Base-by-base conservation (phyloP, 108 stramenopile genomes). In the Aureococcus anophagefferens region DNA sequence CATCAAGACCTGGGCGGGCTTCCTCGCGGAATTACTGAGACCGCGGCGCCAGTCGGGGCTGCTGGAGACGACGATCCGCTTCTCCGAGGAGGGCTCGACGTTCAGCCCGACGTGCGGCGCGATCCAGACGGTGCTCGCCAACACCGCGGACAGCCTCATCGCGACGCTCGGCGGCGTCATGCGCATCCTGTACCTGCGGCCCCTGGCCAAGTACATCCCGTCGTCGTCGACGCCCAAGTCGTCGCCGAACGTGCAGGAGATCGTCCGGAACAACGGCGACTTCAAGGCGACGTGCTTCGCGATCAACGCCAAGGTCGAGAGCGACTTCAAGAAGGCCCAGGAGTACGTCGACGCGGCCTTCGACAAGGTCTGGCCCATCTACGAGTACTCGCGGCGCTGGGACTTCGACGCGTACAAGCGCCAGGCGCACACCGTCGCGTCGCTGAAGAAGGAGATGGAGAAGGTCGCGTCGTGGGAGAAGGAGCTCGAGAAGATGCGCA, bases 401-500 rank as follows among this genome's bases (percentile, higher is more conserved):
- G 75, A 81, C 75, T 77, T 82, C 66, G 79, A 80, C 32, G 69
- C 59, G 33, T 84, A 72, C 76, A 76, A 74, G 63, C n/a, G 30
- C 63, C 70, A 78, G 62, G 67, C 79, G 59, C 78, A 81, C 73
- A 76, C 65, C 46, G 72, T 78, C 31, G 44, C 76, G 35, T 77
- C 64, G 18, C 63, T 82, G 40, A 71, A 77, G 46, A 75, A 66
- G 31, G 74, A 79, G 71, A 77, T 84, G 79, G 78, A 82, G 70
- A 36, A 36, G 36, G 59, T 76, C 35, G 16, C 69, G 30, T 46
- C n/a, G 33, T 86, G 83, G 83, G 72, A 72, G 35, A 80, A 83
- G 45, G 81, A 86, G 62, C 76, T 86, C 28, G 82, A 84, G 63
- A 82, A 83, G 77, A 80, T 86, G 78, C 75, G 81, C 1, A 75